A percentile compares a stretch with the other conserved stretches of the same genome.
phyloP scores from a whole-genome alignment of 768 basidiomycete species.

The Lactarius deliciosus region DNA sequence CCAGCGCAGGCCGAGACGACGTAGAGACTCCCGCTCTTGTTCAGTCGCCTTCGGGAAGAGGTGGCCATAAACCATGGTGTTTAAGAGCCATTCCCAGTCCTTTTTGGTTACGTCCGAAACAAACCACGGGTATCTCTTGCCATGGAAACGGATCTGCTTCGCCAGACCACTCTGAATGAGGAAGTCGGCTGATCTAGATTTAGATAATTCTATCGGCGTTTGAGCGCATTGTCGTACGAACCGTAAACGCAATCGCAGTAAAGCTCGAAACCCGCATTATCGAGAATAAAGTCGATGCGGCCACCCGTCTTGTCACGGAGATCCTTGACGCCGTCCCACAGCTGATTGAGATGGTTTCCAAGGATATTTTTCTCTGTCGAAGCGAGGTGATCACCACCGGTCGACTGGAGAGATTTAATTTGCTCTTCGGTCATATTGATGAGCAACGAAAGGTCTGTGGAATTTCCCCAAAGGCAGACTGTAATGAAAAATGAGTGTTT shows the following conservation, averaged over 20 bases:
- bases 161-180: conserved; percentile 88
- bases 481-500: background rate
- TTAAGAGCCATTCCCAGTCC: conserved; percentile 92
- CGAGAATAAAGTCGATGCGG: conserved; percentile 66
- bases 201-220: background rate
- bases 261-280: conserved; percentile 86
- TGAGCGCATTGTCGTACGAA: conserved; percentile 36
- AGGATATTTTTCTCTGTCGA: conserved; percentile 96
- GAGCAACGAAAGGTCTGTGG: conserved; percentile 89
- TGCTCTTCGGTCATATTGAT: conserved; percentile 99
- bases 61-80: conserved; percentile 87
- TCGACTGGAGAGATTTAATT: conserved; percentile 94
- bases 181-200: conserved; percentile 70
- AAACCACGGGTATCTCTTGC: conserved; percentile 95
- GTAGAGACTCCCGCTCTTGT: conserved; percentile 75
- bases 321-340: conserved; percentile 75
- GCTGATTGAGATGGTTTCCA: conserved; percentile 70
- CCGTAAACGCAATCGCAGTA: conserved; percentile 88
- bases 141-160: conserved; percentile 86
- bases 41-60: conserved; percentile 85
- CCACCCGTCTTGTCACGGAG: conserved; percentile 41
- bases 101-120: conserved; percentile 90
- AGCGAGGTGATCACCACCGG: conserved; percentile 92
- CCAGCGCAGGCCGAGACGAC: conserved; percentile 82
- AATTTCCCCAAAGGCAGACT: conserved; percentile 98